phyloP scores from a whole-genome alignment of 768 basidiomycete species.

The Lactarius akahatsu region DNA sequence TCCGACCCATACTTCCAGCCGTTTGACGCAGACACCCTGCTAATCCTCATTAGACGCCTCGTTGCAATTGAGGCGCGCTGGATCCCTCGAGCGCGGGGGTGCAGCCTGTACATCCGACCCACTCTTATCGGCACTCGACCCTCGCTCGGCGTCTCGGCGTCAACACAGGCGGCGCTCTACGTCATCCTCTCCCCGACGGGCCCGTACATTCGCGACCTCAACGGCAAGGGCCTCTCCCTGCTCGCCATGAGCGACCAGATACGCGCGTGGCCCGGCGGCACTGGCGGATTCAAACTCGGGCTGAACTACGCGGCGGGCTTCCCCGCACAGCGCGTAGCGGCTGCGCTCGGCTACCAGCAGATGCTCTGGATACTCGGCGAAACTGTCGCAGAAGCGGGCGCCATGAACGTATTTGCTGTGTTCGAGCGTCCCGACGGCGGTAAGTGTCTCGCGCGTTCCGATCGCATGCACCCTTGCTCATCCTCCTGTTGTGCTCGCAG shows the following conservation, averaged over 20 bases:
- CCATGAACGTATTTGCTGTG: constrained; percentile 54
- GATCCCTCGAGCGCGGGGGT: constrained; percentile 73
- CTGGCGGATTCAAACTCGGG: constrained; percentile 50
- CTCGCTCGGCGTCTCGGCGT: constrained; percentile 67
- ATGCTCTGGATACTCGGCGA: constrained; percentile 51
- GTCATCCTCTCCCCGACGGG: constrained; percentile 72
- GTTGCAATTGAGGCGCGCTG: constrained; percentile 73
- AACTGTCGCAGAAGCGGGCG: constrained; percentile 39
- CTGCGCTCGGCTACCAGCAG: constrained; percentile 48
- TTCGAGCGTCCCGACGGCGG: constrained; percentile 43
- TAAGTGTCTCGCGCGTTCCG: constrained; percentile 20
- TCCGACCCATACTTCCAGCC: constrained; percentile 32
- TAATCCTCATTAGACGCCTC: constrained; percentile 61
- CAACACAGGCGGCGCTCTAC: constrained; percentile 79
- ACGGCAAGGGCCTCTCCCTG: constrained; percentile 37
- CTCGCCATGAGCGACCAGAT: constrained; percentile 46
- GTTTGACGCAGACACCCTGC: constrained; percentile 48
- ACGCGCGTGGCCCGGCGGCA: constrained; percentile 53
- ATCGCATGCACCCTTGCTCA: not conserved
- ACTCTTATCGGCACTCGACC: constrained; percentile 57
- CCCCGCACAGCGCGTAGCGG: constrained; percentile 46
- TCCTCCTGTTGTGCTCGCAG: constrained; percentile 36
- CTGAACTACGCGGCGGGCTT: constrained; percentile 38
- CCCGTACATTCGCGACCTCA: constrained; percentile 44
- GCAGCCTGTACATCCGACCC: constrained; percentile 86